phyloP scores from a whole-genome alignment of 352 stramenopile genomes.

The Stephanocyclus meneghinianus region DNA sequence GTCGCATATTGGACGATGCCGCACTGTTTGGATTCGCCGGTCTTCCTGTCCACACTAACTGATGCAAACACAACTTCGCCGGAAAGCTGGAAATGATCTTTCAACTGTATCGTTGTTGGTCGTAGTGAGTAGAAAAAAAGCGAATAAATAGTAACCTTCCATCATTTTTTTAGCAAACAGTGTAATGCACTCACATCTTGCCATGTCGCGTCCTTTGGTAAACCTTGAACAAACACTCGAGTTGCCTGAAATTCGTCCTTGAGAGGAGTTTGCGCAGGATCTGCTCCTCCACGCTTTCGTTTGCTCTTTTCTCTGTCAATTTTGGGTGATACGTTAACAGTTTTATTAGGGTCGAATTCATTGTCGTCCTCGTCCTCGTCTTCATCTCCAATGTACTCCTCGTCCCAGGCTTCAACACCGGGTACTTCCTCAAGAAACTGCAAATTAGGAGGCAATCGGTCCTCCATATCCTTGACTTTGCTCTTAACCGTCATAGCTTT shows the following conservation, averaged over 20 bases:
- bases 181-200: conserved; percentile 58
- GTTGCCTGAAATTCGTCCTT: conserved; percentile 74
- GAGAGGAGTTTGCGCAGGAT: conserved; percentile 29
- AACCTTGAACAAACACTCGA: conserved; percentile 76
- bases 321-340: background rate
- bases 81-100: conserved; percentile 79
- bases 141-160: conserved; percentile 1
- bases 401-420: conserved; percentile 31
- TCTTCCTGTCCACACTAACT: conserved; percentile 65
- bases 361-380: conserved; percentile 14
- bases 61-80: conserved; percentile 80
- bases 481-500: no score
- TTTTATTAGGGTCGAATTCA: conserved; percentile 34
- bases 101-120: conserved; percentile 36
- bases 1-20: conserved; percentile 82
- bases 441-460: conserved; percentile 19
- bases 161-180: no score
- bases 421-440: conserved; percentile 24
- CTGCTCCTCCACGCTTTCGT: background rate
- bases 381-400: conserved; percentile 12
- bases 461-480: no score
- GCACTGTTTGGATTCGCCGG: conserved; percentile 70
- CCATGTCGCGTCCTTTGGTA: conserved; percentile 68
- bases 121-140: background rate
- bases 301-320: background rate